Conservation (phyloP, 129 eudicot genomes). For the Helianthus tuberosus region DNA sequence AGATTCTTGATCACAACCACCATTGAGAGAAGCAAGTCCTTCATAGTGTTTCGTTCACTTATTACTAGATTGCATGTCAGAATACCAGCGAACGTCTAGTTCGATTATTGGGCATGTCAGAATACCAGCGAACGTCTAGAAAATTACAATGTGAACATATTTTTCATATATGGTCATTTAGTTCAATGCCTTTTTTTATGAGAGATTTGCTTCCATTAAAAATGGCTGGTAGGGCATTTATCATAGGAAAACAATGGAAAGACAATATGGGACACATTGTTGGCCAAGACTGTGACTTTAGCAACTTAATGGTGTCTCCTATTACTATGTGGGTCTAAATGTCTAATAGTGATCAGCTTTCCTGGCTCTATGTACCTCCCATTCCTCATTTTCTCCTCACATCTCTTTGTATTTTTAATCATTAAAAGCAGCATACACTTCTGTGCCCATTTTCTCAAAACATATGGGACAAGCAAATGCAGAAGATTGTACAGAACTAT, state of each 20-base stretch:
- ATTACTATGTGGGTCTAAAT: slow-evolving; percentile 1
- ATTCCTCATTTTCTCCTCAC: background rate
- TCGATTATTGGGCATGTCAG: slow-evolving; percentile 9
- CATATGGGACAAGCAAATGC: slow-evolving; percentile 8
- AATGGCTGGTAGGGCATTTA: slow-evolving; percentile 24
- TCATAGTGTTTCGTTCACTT: background rate
- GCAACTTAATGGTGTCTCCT: slow-evolving; percentile 27
- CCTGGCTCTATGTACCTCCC: slow-evolving; percentile 2
- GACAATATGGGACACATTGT: slow-evolving; percentile 24
- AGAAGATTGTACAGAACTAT: background rate
- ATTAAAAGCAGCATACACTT: slow-evolving; percentile 2
- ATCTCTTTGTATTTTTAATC: slow-evolving; percentile 14
- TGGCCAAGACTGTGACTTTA: slow-evolving; percentile 29
- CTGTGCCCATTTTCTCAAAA: slow-evolving; percentile 2
- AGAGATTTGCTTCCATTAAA: slow-evolving; percentile 28
- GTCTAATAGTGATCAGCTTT: background rate
- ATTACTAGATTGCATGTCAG: background rate
- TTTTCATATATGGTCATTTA: slow-evolving; percentile 7
- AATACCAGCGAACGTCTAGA: slow-evolving; percentile 12
- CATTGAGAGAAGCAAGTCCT: slow-evolving; percentile 3
- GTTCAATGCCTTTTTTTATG: slow-evolving; percentile 11
- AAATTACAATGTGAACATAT: slow-evolving; percentile 26
- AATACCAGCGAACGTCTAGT: slow-evolving; percentile 20
- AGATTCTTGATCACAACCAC: slow-evolving; percentile 2
- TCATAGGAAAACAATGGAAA: slow-evolving; percentile 25